Evolutionary conservation across 805 yeast species (phyloP), one percentile per base, ranked within the genome.

Genomic region (Sugiyamaella floridensis): DNA sequence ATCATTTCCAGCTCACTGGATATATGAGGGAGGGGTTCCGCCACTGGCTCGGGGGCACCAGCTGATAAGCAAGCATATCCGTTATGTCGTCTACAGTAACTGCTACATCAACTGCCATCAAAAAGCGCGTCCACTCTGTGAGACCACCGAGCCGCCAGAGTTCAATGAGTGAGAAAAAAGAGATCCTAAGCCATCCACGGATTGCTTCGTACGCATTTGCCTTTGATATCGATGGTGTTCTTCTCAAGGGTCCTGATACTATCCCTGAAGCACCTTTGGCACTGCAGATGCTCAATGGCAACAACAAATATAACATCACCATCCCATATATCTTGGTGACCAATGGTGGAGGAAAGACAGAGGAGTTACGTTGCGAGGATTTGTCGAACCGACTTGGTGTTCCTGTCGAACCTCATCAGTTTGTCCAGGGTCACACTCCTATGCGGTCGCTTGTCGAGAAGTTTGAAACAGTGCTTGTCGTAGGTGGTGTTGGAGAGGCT

Each of bases 151-250:
- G 49, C 10, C 42, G 57, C n/a, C 43, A 54, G 19, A 42, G 40
- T 14, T 51, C 57, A 14, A 29, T 51, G 11, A 37, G 37, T 6
- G 54, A 53, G 26, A 45, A 26, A 10, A 52, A 45, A 47, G 37
- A 46, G 7, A 20, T 29, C 10, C 20, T 55, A n/a, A 52, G 55
- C 34, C 60, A 58, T 43, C 54, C 59, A 20, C 54, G 60, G 48
- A 54, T 53, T n/a, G 62, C 59, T n/a, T 55, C 57, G 20, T 56
- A 56, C 40, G 96, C 96, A 1, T 89, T 89, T 73, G 93, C 95
- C 42, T 89, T 89, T 67, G 96, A 89, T 58, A 89, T 90, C 53
- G 97, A 90, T 69, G 97, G 97, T 6, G 97, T 90, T 6, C 71
- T 90, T 19, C 63, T 90, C 18, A 79, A 90, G 55, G 96, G 97